Base-by-base conservation (phyloP, 768 basidiomycete species). In the Suillus luteus region DNA sequence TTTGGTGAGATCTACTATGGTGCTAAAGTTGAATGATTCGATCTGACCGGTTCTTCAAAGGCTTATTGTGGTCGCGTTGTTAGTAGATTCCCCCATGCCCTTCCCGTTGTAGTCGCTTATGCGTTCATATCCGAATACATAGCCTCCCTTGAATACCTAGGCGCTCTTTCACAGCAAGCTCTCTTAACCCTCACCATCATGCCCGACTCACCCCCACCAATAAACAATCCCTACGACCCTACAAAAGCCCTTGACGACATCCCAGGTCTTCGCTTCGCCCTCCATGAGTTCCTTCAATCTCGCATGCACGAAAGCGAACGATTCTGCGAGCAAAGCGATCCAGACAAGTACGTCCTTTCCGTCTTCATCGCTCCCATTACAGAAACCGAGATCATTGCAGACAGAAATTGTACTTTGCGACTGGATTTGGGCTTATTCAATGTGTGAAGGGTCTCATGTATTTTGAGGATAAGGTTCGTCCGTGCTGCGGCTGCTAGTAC, bases 381-480 rank as follows among this genome's bases (percentile, higher is more conserved):
- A 17, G 27, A 52, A 5, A 7, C 52, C 33, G 52, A 54, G 31
- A 58, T 48, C 43, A 22, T 15, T 7, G 24, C 67, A 91, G 89
- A 75, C 85, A 93, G 70, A 83, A 92, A 44, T 71, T 97, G 66
- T 97, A 97, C 73, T 88, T 93, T 66, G 87, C 91, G 11, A 89
- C 92, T 12, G 96, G 95, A 0, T 93, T 86, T 71, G 90, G 91
- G 5, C 83, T 97, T 40, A 93, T 98, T 46, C 92, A 96, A 71
- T 89, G 84, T 61, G 87, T 97, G 61, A 98, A 98, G 78, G 92
- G 88, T 5, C 78, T 98, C 60, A 96, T 98, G 91, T 93, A 92
- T 1, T 99, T 92, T 71, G 95, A 91, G 64, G 90, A 94, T 75
- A 86, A 87, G 75, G 92, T 91, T 63, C 27, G 83, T 76, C 5